Base-by-base conservation (phyloP, 148 eudicot genomes). In the Dianthus caryophyllus region DNA sequence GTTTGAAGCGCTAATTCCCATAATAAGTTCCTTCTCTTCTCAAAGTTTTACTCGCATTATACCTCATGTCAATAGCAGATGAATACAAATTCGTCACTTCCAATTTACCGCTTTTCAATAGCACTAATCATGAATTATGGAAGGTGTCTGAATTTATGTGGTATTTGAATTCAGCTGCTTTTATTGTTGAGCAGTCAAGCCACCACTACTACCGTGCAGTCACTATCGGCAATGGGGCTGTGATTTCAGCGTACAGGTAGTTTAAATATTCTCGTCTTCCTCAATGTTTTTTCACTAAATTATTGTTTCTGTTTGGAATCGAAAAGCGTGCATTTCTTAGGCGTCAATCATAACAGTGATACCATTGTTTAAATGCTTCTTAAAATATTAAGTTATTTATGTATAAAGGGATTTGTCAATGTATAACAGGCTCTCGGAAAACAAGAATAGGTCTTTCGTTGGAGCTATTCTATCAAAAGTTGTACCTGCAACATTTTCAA, bases 121-220 rank as follows among this genome's bases (percentile, higher is more conserved):
- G 22, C 41, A 38, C 10, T 33, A 70, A 46, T 26, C 52, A 54
- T 44, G 68, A 27, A 39, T 70, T 76, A 16, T 66, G 75, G 77
- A 77, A 70, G 71, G 60, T 76, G 50, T 86, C 89, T 89, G 89
- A 87, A 85, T 72, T 80, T 79, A 77, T 75, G 80, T 82, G 87
- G 84, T 85, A 77, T 83, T 84, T 86, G 91, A 93, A 83, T 87
- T 82, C 90, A 87, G 88, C 91, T 93, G 84, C 84, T 93, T 93
- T 87, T 87, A 76, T 87, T 89, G 84, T 92, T 89, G 91, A 86
- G 91, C 98, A 93, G 98, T 89, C 96, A 80, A 93, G 91, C 77
- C 90, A 87, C 55, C 92, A 84, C 39, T 93, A 93, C 74, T 93
- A 81, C 63, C 79, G 90, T 77, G 98, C 96, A 69, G 82, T 93